Conservation (phyloP, 176 grass and related monocot genomes). For the Hsuehochloa calcarea region DNA sequence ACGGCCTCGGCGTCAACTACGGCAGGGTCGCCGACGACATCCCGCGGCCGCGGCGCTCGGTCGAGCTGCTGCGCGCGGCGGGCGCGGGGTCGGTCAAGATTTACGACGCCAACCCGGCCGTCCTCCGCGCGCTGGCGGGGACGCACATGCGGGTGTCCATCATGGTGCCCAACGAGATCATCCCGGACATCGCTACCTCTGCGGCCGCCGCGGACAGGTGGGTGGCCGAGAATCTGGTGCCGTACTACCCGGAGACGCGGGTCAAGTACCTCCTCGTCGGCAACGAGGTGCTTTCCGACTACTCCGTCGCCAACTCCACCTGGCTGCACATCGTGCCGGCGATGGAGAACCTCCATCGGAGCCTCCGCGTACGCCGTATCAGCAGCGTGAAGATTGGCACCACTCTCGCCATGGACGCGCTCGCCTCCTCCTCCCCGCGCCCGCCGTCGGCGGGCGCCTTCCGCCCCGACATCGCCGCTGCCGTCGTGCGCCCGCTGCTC, state of each 20-base stretch:
- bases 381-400: slow-evolving; percentile 78
- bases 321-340: slow-evolving; percentile 74
- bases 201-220: slow-evolving; percentile 59
- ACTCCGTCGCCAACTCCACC: slow-evolving; percentile 45
- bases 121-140: slow-evolving; percentile 62
- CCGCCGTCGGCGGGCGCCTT: slow-evolving; percentile 66
- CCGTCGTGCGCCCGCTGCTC: slow-evolving; percentile 72
- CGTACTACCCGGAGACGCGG: slow-evolving; percentile 46
- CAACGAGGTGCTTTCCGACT: slow-evolving; percentile 88
- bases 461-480: slow-evolving; percentile 61
- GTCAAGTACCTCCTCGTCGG: slow-evolving; percentile 86
- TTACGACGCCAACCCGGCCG: slow-evolving; percentile 72
- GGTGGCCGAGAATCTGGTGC: slow-evolving; percentile 59
- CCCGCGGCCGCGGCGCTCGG: slow-evolving; percentile 48
- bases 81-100: slow-evolving; percentile 78
- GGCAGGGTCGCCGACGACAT: slow-evolving; percentile 74
- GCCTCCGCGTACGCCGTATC: slow-evolving; percentile 40
- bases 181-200: slow-evolving; percentile 53
- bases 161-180: slow-evolving; percentile 91
- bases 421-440: slow-evolving; percentile 42
- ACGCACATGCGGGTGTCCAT: slow-evolving; percentile 66
- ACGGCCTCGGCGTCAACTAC: slow-evolving; percentile 82
- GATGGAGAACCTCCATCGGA: slow-evolving; percentile 65
- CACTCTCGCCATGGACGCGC: slow-evolving; percentile 85
- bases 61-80: slow-evolving; percentile 49